Base-by-base conservation (phyloP, 352 stramenopile species). In the Globisporangium parvum region DNA sequence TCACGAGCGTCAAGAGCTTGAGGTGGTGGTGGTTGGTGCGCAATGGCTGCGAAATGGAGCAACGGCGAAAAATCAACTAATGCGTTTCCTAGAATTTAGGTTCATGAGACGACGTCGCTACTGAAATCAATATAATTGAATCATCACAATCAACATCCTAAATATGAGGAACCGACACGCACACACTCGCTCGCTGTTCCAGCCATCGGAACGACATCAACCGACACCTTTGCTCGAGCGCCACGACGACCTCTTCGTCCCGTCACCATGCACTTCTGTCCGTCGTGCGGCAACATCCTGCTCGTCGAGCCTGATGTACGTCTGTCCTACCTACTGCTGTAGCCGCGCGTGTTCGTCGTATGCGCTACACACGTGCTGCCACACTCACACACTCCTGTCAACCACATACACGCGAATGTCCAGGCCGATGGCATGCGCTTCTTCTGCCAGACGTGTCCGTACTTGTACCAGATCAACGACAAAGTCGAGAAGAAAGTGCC, bases 401-500 rank as follows among this genome's bases (percentile, higher is more conserved):
- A n/a, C n/a, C n/a, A n/a, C n/a, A n/a, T n/a, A n/a, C n/a, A n/a
- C 47, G 1, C 8, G 9, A 48, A 26, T 35, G n/a, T 53, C 12
- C 42, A 93, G 84, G 76, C 82, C 46, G 84, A 94, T 49, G 82
- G 86, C 62, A 91, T 95, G 81, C 84, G 82, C 51, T 96, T 95
- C 76, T 96, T 92, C 69, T 96, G 86, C 60, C 82, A 92, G 62
- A 93, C 86, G 41, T 96, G 86, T 56, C 86, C 86, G 18, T 96
- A 96, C 62, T 63, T 95, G 63, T 93, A 88, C 67, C 80, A 93
- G 64, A 93, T 96, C 63, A 78, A 86, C 52, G 77, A 89, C 15
- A 91, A 91, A 64, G 81, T 94, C 20, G 80, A 93, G 70, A 96
- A 95, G 73, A 93, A 90, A 51, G 82, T 95, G 56, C 80, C 83